Base-by-base conservation (phyloP, 2,329 filamentous ascomycete genomes). In the Metarhizium rileyi region DNA sequence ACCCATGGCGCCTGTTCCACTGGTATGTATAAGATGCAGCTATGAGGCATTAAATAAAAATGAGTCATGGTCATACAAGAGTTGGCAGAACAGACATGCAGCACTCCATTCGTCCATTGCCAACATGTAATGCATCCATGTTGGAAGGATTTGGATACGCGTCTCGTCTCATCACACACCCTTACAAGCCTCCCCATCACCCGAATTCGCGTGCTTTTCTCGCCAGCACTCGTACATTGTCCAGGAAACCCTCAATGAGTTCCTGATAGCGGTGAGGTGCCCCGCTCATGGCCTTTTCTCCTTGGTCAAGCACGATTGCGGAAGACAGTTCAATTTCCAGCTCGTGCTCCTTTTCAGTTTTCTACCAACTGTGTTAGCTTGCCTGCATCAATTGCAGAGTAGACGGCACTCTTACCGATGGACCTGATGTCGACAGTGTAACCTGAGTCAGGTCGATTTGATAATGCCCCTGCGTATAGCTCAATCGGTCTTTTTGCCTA, bases 371-470 rank as follows among this genome's bases (percentile, higher is more conserved):
- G 47, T 56, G 28, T 54, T 20, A 54, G 50, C 44, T 22, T 30
- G 16, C 20, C 20, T 3, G 10, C 22, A 4, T 23, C 18, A 45
- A 36, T 22, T 6, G 4, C 4, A n/a, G n/a, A 25, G 22, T 20
- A 48, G 30, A 42, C 1, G 33, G 38, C 2, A 23, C 14, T 47
- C 70, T 53, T 64, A 74, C 71, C 4, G 65, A 66, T 48, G 64
- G 62, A 6, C 62, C 66, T 25, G 59, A 56, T 27, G 59, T 56
- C 5, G 61, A 61, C 46, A 74, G 76, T 10, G 82, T 86, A 40
- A 98, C 93, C 65, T 96, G 90, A 0, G 93, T 98, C 46, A 98
- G 72, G 67, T 98, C 93, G 57, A 98, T 78, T 63, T 93, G 87
- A 63, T 94, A 96, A 48, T 81, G 82, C 38, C 90, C 77, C 64